These are phyloP conservation scores for Gracilariopsis chorda DNA, from an alignment of 23 red algal species.

Conservation along the genomic window DNA sequence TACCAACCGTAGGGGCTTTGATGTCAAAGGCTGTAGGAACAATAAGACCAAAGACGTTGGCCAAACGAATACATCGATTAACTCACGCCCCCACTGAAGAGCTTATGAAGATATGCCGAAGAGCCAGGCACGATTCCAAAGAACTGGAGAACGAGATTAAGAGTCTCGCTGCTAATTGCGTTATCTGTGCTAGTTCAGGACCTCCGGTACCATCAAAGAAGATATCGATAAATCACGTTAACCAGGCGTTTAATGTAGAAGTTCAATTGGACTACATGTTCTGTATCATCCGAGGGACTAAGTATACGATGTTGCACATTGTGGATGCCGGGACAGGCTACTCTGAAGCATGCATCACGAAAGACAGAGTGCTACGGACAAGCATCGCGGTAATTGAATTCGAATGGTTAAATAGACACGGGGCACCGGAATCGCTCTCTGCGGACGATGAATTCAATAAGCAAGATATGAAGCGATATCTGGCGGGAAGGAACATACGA, in stretches of 20 bases:
- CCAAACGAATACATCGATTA: slow-evolving; percentile 5
- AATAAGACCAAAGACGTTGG: slow-evolving; percentile 18
- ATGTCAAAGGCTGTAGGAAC: not conserved
- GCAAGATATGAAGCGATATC: not conserved
- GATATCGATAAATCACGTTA: slow-evolving; percentile 37
- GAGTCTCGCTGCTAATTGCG: not conserved
- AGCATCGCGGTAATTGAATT: not conserved
- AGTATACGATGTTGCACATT: not conserved
- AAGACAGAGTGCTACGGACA: not conserved
- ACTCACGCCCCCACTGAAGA: slow-evolving; percentile 23
- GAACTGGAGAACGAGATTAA: not conserved
- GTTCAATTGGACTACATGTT: slow-evolving; percentile 42
- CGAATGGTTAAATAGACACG: not conserved
- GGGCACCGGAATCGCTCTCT: not conserved
- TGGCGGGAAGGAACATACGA: not conserved
- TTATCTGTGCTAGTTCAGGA: slow-evolving; percentile 7
- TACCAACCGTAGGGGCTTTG: not conserved
- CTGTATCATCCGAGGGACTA: not conserved
- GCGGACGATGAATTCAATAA: not conserved
- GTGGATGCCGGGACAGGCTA: slow-evolving; percentile 22
- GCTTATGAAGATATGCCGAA: not conserved
- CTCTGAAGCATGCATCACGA: not conserved
- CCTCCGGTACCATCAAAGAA: not conserved
- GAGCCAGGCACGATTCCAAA: not conserved
- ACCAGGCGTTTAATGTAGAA: slow-evolving; percentile 34